Evolutionary conservation across 23 red algal species (phyloP).

Genomic region (Gracilaria domingensis): DNA sequence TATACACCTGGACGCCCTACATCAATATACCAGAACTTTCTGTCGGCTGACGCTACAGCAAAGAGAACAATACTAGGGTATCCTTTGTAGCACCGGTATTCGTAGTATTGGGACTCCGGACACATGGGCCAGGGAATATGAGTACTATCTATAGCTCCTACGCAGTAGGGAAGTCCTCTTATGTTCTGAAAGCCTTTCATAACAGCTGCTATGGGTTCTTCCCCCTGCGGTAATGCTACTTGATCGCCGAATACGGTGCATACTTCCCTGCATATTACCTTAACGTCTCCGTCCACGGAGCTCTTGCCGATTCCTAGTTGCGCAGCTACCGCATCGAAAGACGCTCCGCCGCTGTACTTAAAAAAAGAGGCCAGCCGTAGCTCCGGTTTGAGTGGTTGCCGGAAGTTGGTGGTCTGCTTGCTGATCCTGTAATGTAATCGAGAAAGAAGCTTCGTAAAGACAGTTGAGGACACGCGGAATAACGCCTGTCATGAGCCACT

Average conservation of each 20-base stretch:
- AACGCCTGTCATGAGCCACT: constrained; percentile 1
- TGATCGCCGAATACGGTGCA: background rate
- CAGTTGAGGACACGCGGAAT: constrained; percentile 13
- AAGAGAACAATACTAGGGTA: constrained; percentile 1
- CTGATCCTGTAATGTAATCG: background rate
- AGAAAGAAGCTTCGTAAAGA: no score
- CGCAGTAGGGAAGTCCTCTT: background rate
- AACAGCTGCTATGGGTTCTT: background rate
- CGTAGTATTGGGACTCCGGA: background rate
- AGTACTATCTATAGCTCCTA: constrained; percentile 9
- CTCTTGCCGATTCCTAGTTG: constrained; percentile 24
- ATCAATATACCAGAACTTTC: constrained; percentile 10
- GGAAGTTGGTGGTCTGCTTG: background rate
- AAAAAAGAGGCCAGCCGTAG: background rate
- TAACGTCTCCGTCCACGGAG: background rate
- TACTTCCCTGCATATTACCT: background rate
- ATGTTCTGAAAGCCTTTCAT: constrained; percentile 24
- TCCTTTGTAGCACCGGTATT: constrained; percentile 9
- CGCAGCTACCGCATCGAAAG: background rate
- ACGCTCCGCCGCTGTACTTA: constrained; percentile 1
- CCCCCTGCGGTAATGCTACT: background rate
- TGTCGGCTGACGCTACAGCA: background rate
- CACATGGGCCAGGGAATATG: constrained; percentile 9
- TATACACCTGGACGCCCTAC: constrained; percentile 12
- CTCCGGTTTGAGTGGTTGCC: background rate